Conservation (phyloP, 1,284 basidiomycete genomes). For the Wallemia ichthyophaga region DNA sequence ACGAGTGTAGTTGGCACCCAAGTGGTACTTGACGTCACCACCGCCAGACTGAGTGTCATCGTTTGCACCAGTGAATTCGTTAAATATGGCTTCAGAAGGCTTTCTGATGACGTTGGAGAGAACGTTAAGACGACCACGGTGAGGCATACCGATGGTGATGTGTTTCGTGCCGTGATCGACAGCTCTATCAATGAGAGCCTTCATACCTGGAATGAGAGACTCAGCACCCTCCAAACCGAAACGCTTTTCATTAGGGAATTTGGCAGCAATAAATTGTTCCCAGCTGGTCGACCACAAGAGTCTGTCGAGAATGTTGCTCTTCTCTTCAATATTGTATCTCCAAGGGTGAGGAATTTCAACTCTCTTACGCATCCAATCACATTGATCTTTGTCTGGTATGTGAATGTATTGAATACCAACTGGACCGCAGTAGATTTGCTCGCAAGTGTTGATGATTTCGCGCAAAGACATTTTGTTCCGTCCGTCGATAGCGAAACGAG, state of each 20-base stretch:
- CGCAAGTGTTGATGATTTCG: conserved; percentile 73
- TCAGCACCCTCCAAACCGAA: conserved; percentile 98
- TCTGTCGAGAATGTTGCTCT: conserved; percentile 93
- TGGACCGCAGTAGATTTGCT: conserved; percentile 80
- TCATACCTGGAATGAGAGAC: conserved; percentile 93
- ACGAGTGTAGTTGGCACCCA: conserved; percentile 94
- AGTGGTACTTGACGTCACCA: conserved; percentile 95
- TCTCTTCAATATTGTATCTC: conserved; percentile 94
- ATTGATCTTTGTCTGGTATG: conserved; percentile 93
- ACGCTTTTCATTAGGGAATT: conserved; percentile 98
- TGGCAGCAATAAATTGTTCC: conserved; percentile 92
- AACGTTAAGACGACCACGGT: conserved; percentile 92
- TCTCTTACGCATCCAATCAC: conserved; percentile 95
- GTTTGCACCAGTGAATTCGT: conserved; percentile 64
- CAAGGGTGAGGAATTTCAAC: conserved; percentile 91
- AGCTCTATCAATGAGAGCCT: conserved; percentile 89
- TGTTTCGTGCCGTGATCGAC: conserved; percentile 87
- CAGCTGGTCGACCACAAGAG: conserved; percentile 99
- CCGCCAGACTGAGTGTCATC: conserved; percentile 44
- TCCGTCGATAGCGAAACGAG: conserved; percentile 67
- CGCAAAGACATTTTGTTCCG: conserved; percentile 58
- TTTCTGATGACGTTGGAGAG: conserved; percentile 96
- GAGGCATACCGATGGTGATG: conserved; percentile 96
- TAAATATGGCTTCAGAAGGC: conserved; percentile 89
- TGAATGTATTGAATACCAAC: conserved; percentile 95